These are phyloP conservation scores for Termitomyces sp. DNA, from an alignment of 768 basidiomycete genomes.

Conservation along the genomic window DNA sequence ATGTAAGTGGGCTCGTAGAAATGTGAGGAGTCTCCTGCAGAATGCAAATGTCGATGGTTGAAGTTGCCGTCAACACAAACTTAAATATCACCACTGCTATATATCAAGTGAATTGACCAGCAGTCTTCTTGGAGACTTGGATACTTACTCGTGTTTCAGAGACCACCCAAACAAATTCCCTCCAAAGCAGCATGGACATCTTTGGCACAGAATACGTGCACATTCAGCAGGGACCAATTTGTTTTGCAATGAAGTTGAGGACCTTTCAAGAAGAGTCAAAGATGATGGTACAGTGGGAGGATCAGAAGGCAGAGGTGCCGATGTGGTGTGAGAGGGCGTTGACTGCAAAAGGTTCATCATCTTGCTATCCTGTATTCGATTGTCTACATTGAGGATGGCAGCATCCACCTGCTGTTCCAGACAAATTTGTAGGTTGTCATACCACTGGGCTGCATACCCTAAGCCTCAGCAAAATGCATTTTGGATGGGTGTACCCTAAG, in stretches of 20 bases:
- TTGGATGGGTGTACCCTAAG: background rate
- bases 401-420: background rate
- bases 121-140: too few relatives aligned
- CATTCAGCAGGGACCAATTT: constrained; percentile 7
- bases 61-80: too few relatives aligned
- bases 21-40: too few relatives aligned
- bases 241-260: background rate
- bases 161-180: constrained; percentile 21
- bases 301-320: background rate
- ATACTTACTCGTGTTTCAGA: constrained; percentile 6
- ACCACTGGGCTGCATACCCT: background rate
- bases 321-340: too few relatives aligned
- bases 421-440: background rate
- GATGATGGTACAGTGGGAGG: background rate
- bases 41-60: too few relatives aligned
- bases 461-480: constrained; percentile 6
- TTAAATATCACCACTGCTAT: background rate
- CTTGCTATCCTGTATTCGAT: constrained; percentile 15
- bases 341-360: background rate
- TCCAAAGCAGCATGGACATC: constrained; percentile 33
- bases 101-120: background rate
- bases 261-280: background rate
- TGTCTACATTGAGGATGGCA: background rate
- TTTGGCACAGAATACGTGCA: constrained; percentile 22
- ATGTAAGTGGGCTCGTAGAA: too few relatives aligned